Conservation (phyloP, 192 early-diverging fungal genomes). For the Coemansia sp. region DNA sequence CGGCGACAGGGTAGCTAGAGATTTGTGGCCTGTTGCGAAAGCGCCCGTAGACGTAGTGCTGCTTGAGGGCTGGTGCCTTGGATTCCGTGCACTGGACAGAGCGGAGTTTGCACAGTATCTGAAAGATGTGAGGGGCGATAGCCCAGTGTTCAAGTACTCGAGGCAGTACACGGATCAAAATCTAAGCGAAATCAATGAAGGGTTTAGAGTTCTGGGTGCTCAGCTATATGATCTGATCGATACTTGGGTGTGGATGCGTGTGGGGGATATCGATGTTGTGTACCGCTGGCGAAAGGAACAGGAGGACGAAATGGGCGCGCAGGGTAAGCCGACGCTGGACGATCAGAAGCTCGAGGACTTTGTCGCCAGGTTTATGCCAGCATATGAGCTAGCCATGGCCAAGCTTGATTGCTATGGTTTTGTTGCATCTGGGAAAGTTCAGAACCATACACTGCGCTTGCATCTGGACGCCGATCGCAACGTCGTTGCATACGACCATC, state of each 20-base stretch:
- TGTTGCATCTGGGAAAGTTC: conserved; percentile 28
- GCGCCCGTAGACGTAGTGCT: conserved; percentile 75
- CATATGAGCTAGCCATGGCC: conserved; percentile 57
- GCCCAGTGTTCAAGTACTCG: conserved; percentile 35
- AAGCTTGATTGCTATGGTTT: conserved; percentile 38
- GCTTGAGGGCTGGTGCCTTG: conserved; percentile 92
- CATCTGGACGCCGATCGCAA: conserved; percentile 47
- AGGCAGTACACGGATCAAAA: conserved; percentile 28
- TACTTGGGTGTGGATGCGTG: conserved; percentile 69
- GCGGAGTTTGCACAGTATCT: conserved; percentile 31
- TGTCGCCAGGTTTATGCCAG: conserved; percentile 87
- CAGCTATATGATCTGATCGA: conserved; percentile 68
- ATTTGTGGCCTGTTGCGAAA: conserved; percentile 56
- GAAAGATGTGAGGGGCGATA: conserved; percentile 10
- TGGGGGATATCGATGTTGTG: conserved; percentile 60
- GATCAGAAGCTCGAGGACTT: conserved; percentile 79
- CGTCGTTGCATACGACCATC: conserved; percentile 39
- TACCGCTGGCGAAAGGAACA: conserved; percentile 88
- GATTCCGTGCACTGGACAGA: conserved; percentile 66
- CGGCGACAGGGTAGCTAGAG: conserved; percentile 69
- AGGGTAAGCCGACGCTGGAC: conserved; percentile 55
- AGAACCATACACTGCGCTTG: conserved; percentile 27
- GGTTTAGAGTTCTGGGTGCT: conserved; percentile 53
- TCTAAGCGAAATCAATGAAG: conserved; percentile 32
- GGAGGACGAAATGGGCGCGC: conserved; percentile 60